A percentile compares a stretch with the other conserved stretches of the same genome.
Conservation (phyloP, 805 yeast species). For the Huiozyma naganishii region DNA sequence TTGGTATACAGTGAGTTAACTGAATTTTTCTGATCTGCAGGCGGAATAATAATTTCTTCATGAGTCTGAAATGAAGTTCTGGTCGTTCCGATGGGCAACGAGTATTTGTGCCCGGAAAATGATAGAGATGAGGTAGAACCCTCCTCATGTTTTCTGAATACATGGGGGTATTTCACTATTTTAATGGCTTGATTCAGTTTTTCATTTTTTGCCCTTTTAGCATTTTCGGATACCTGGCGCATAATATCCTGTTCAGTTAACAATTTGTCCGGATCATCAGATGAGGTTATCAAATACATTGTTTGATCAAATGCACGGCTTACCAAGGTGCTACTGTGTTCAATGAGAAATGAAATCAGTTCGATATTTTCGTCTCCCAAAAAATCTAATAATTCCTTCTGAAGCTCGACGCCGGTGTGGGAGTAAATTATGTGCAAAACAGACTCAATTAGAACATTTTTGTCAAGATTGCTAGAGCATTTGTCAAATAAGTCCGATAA, state of each 20-base stretch:
- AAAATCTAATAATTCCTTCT: conserved; percentile 63
- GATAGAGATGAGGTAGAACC: conserved; percentile 50
- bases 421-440: conserved; percentile 22
- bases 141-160: conserved; percentile 58
- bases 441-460: conserved; percentile 25
- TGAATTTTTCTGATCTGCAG: conserved; percentile 45
- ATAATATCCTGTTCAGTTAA: conserved; percentile 47
- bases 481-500: conserved; percentile 9
- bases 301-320: conserved; percentile 12
- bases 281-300: conserved; percentile 10
- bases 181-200: conserved; percentile 36
- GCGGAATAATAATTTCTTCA: conserved; percentile 82
- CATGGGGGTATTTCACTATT: conserved; percentile 70
- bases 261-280: conserved; percentile 23
- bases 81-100: conserved; percentile 74
- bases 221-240: conserved; percentile 41
- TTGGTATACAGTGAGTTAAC: conserved; percentile 31
- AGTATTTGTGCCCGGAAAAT: conserved; percentile 68
- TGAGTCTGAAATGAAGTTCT: conserved; percentile 47
- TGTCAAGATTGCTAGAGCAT: conserved; percentile 22
- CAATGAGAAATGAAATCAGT: conserved; percentile 40
- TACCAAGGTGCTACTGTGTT: conserved; percentile 10
- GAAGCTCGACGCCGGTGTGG: conserved; percentile 47
- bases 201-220: conserved; percentile 38
- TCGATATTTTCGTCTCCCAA: conserved; percentile 84